Conservation (phyloP, 2,329 filamentous ascomycete species). For the Myriosclerotinia scirpicola region DNA sequence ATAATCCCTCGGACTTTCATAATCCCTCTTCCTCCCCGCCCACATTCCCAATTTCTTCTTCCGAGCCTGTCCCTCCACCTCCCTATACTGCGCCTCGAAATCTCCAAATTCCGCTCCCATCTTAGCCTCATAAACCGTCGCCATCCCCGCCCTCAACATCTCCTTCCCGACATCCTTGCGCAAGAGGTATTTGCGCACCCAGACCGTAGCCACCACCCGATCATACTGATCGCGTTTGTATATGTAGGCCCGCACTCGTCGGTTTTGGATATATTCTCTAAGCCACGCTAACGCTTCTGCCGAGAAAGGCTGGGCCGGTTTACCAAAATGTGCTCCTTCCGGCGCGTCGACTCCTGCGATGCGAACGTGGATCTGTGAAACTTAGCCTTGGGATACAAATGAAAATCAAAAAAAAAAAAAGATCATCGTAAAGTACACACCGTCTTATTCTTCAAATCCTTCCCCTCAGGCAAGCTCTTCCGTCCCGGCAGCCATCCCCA, state of each 20-base stretch:
- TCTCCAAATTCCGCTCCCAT: constrained; percentile 82
- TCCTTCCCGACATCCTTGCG: constrained; percentile 81
- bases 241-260: constrained; percentile 77
- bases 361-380: constrained; percentile 75
- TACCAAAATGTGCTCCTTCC: constrained; percentile 89
- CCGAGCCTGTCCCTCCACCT: constrained; percentile 66
- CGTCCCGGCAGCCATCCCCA: constrained; percentile 82
- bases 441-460: constrained; percentile 72
- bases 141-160: constrained; percentile 82
- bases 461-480: constrained; percentile 67
- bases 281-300: constrained; percentile 82
- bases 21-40: constrained; percentile 60
- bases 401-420: neutral
- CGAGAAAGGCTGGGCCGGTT: constrained; percentile 79
- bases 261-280: constrained; percentile 66
- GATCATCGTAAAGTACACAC: constrained; percentile 51
- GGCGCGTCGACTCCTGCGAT: constrained; percentile 92
- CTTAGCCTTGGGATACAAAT: neutral
- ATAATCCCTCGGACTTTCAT: constrained; percentile 85
- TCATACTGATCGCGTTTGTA: constrained; percentile 90
- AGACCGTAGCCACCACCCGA: constrained; percentile 83
- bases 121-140: constrained; percentile 93
- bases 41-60: constrained; percentile 70
- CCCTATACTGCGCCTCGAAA: constrained; percentile 61
- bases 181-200: constrained; percentile 63